phyloP scores from a whole-genome alignment of 169 alveolate genomes.

The Neospora caninum region DNA sequence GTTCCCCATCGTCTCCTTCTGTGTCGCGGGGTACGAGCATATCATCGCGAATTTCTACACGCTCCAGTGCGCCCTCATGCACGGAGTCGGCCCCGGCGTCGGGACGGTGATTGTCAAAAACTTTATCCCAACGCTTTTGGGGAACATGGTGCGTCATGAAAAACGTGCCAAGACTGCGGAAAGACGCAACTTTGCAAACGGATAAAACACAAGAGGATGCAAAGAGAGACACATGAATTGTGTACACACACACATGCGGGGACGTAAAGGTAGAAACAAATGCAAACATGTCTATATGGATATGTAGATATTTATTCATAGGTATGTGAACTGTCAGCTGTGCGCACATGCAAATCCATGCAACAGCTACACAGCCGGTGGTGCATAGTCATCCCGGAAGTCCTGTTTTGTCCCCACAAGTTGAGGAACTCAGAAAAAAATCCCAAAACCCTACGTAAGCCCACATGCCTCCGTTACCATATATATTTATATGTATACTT shows the following conservation, averaged over 20 bases:
- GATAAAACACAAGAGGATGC: not conserved
- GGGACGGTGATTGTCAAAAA: constrained; percentile 27
- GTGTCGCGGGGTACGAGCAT: constrained; percentile 61
- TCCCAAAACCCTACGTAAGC: too few species aligned
- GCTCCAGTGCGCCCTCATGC: constrained; percentile 41
- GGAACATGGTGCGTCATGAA: constrained; percentile 29
- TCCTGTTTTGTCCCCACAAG: too few species aligned
- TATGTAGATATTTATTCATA: too few species aligned
- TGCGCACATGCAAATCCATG: too few species aligned
- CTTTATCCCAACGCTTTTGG: constrained; percentile 50
- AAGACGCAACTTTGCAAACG: not conserved
- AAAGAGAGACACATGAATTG: too few species aligned
- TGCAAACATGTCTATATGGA: too few species aligned
- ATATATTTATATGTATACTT: too few species aligned
- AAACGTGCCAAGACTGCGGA: not conserved
- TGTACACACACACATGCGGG: too few species aligned
- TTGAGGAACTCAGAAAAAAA: too few species aligned
- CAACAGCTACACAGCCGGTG: not conserved
- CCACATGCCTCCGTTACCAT: too few species aligned
- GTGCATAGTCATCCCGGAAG: not conserved
- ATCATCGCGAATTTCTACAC: constrained; percentile 56
- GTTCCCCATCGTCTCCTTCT: constrained; percentile 59
- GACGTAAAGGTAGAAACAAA: too few species aligned
- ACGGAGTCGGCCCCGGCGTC: constrained; percentile 43
- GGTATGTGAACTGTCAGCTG: too few species aligned